Evolutionary conservation across 78 protist genomes (phyloP).

Genomic region (slime mould (Dictyostelium discoideum)): dicty_2.7 NC_007089.4:2594001-2594500

Average conservation of each 20-base stretch:
- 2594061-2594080: background rate
- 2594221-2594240: background rate
- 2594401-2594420: background rate
- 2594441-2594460: background rate
- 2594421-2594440: background rate
- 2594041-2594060: background rate
- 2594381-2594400: background rate
- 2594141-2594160: background rate
- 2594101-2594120: no score
- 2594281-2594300: background rate
- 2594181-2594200: constrained; percentile 11
- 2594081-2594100: no score
- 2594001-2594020: background rate
- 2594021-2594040: background rate
- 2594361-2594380: background rate
- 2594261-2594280: background rate
- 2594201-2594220: constrained; percentile 12
- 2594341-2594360: background rate
- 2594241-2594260: background rate
- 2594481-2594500: background rate
- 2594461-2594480: background rate
- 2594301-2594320: constrained; percentile 4
- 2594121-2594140: background rate
- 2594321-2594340: background rate
- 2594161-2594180: background rate